phyloP scores from a whole-genome alignment of 805 yeast genomes.

The Nakazawaea sp. region DNA sequence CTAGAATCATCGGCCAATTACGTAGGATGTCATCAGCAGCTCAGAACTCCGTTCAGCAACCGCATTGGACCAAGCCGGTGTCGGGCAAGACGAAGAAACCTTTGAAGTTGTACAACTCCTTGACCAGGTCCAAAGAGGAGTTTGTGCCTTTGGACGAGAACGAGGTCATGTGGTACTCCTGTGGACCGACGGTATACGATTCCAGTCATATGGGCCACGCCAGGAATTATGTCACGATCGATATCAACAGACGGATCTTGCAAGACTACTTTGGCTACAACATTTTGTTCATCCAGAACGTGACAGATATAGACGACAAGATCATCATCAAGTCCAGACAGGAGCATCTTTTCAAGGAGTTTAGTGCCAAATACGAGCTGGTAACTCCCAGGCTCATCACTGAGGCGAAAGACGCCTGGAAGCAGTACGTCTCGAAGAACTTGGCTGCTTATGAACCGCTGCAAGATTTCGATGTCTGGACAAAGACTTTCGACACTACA shows the following conservation, averaged over 20 bases:
- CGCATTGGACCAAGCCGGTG: constrained; percentile 24
- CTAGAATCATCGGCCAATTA: not conserved
- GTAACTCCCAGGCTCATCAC: constrained; percentile 29
- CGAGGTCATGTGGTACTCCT: constrained; percentile 87
- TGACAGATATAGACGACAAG: constrained; percentile 98
- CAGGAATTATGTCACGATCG: constrained; percentile 90
- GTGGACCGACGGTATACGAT: constrained; percentile 98
- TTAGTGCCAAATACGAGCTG: constrained; percentile 25
- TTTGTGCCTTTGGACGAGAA: constrained; percentile 64
- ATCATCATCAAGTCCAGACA: constrained; percentile 94
- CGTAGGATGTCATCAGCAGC: not conserved
- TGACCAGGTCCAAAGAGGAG: constrained; percentile 73
- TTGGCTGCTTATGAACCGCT: constrained; percentile 33
- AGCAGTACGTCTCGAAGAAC: constrained; percentile 44
- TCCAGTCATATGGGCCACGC: constrained; percentile 98
- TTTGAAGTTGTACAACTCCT: constrained; percentile 70
- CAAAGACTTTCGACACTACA: constrained; percentile 37
- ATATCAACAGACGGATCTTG: constrained; percentile 83
- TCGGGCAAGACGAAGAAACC: constrained; percentile 24
- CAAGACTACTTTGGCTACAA: constrained; percentile 91
- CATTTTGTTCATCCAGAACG: constrained; percentile 86
- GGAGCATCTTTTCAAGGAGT: constrained; percentile 67
- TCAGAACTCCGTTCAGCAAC: constrained; percentile 12
- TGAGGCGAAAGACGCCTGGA: constrained; percentile 37
- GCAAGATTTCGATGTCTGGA: constrained; percentile 46